phyloP scores from a whole-genome alignment of 2,329 filamentous ascomycete genomes.

The Ciborinia camelliae region DNA sequence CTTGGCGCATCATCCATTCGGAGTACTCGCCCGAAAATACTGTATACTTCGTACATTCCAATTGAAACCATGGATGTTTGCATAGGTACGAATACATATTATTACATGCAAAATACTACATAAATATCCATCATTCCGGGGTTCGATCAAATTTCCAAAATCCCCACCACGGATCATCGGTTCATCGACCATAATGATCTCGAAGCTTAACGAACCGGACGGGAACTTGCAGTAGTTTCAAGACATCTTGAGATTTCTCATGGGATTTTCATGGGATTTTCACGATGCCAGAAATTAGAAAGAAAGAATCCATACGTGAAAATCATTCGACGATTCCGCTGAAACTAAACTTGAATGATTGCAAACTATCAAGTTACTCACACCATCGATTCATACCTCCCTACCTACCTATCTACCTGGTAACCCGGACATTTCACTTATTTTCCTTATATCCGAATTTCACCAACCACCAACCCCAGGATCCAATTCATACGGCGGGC shows the following conservation, averaged over 20 bases:
- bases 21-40: background rate
- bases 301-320: background rate
- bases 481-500: background rate
- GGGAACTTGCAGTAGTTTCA: background rate
- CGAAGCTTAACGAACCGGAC: background rate
- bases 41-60: background rate
- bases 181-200: background rate
- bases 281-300: no score
- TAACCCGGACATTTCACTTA: no score
- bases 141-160: slow-evolving; percentile 1
- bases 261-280: no score
- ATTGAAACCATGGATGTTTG: background rate
- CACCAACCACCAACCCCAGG: no score
- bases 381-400: no score
- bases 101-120: background rate
- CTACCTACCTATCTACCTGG: no score
- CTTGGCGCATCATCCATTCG: background rate
- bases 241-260: no score
- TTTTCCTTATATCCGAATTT: background rate
- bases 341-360: background rate
- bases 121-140: background rate
- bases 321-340: background rate
- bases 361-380: no score
- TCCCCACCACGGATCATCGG: background rate
- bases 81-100: background rate